phyloP scores from a whole-genome alignment of 1,284 basidiomycete species.

The Tremellales sp. region DNA sequence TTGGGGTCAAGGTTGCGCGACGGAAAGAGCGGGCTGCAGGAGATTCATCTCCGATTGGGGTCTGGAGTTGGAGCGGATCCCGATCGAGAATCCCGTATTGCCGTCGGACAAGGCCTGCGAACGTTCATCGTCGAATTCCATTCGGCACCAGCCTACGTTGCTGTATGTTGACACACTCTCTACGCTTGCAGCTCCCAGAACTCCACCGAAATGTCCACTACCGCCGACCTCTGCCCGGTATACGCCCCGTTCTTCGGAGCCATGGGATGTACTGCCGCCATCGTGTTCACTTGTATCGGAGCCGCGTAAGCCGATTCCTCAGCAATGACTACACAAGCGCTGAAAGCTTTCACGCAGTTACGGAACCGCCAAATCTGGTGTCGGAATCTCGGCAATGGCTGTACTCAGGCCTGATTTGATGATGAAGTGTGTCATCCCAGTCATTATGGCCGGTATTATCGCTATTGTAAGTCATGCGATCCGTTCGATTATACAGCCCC shows the following conservation, averaged over 20 bases:
- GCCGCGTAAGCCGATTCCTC: conserved; percentile 41
- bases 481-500: too few relatives aligned
- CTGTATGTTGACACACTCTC: neutral
- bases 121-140: neutral
- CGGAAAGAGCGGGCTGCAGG: neutral
- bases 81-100: neutral
- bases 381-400: conserved; percentile 98
- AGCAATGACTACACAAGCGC: neutral
- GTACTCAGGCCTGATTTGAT: conserved; percentile 90
- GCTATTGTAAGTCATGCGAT: conserved; percentile 61
- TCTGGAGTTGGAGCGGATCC: neutral
- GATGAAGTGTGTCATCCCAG: conserved; percentile 94
- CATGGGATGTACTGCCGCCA: conserved; percentile 95
- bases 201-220: conserved; percentile 60
- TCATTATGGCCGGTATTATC: conserved; percentile 99
- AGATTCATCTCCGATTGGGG: neutral
- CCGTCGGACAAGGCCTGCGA: neutral
- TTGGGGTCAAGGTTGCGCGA: neutral
- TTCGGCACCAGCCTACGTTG: neutral
- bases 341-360: conserved; percentile 41
- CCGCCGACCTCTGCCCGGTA: conserved; percentile 75
- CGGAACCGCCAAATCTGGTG: conserved; percentile 98
- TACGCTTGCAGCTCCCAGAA: conserved; percentile 2
- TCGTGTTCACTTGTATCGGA: conserved; percentile 83
- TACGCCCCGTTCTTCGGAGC: conserved; percentile 97